These are phyloP conservation scores for Amyloporia xantha DNA, from an alignment of 768 basidiomycete genomes.

Conservation along the genomic window DNA sequence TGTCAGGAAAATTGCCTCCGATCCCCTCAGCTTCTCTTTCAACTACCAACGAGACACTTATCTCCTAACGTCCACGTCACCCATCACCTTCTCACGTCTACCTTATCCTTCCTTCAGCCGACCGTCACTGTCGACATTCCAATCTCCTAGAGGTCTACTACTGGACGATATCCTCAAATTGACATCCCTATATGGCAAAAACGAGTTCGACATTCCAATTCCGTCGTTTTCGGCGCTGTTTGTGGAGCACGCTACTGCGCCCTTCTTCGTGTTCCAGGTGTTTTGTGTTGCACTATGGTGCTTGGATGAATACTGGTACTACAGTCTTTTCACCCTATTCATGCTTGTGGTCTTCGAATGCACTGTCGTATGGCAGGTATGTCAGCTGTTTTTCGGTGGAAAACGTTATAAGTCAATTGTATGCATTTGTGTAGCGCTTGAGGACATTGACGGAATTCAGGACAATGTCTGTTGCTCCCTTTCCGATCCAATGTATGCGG, in stretches of 20 bases:
- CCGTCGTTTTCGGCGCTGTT: conserved; percentile 92
- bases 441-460: conserved; percentile 91
- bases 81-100: conserved; percentile 65
- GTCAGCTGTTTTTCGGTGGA: conserved; percentile 18
- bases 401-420: background rate
- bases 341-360: conserved; percentile 99
- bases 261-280: conserved; percentile 98
- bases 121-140: conserved; percentile 64
- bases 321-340: conserved; percentile 94
- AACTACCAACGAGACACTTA: conserved; percentile 95
- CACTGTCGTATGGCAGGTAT: conserved; percentile 96
- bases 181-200: conserved; percentile 73
- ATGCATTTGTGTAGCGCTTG: conserved; percentile 55
- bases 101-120: conserved; percentile 79
- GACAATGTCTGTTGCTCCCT: conserved; percentile 93
- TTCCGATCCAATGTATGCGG: conserved; percentile 76
- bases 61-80: conserved; percentile 51
- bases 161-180: conserved; percentile 43
- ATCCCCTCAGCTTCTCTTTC: conserved; percentile 72
- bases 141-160: conserved; percentile 50
- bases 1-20: conserved; percentile 49
- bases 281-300: conserved; percentile 98
- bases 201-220: conserved; percentile 96
- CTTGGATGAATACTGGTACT: conserved; percentile 99
- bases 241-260: conserved; percentile 92